A percentile compares a stretch with the other conserved stretches of the same genome.
Conservation (phyloP, 192 early-diverging fungal species). For the Ambispora gerdemannii region DNA sequence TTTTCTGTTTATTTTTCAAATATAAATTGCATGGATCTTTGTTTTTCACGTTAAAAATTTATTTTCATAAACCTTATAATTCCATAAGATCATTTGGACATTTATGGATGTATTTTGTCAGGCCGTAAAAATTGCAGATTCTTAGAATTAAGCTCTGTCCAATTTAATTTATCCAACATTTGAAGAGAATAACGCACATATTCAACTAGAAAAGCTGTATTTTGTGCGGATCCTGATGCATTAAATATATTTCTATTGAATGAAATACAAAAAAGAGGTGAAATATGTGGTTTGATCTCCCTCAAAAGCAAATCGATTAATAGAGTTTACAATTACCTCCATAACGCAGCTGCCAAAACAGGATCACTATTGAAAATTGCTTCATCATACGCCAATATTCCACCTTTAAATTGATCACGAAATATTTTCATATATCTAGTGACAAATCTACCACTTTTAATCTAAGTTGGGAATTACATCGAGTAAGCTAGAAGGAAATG, state of each 20-base stretch:
- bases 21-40: no score
- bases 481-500: no score
- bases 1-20: no score
- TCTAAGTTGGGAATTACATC: constrained; percentile 41
- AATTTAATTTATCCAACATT: constrained; percentile 36
- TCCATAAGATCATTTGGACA: no score
- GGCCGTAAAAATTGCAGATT: neutral
- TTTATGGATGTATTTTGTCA: no score
- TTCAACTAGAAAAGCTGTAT: constrained; percentile 40
- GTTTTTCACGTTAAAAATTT: no score
- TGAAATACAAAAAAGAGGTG: neutral
- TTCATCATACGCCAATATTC: constrained; percentile 89
- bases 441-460: constrained; percentile 70
- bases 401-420: constrained; percentile 81
- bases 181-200: constrained; percentile 43
- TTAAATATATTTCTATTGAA: constrained; percentile 41
- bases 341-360: constrained; percentile 85
- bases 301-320: neutral
- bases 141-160: constrained; percentile 29
- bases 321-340: constrained; percentile 49
- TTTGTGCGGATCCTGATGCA: constrained; percentile 33
- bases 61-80: no score
- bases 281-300: neutral
- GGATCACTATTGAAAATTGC: constrained; percentile 83
- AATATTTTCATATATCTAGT: constrained; percentile 76